Conservation (phyloP, 306 rosid species). For the Prunus davidiana region DNA sequence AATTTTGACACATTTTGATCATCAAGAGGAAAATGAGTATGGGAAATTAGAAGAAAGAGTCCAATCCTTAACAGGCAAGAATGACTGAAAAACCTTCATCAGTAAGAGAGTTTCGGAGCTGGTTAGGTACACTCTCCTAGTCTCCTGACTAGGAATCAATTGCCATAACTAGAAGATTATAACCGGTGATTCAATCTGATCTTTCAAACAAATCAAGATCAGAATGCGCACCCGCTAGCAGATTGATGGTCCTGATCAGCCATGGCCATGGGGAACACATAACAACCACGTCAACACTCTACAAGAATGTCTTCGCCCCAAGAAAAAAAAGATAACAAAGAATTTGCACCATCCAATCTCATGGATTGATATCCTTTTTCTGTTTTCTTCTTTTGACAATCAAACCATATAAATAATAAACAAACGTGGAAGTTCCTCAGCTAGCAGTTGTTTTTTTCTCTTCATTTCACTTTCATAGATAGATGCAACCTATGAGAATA, state of each 20-base stretch:
- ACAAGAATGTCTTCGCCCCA: no score
- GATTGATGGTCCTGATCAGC: neutral
- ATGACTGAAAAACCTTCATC: neutral
- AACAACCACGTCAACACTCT: neutral
- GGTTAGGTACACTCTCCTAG: neutral
- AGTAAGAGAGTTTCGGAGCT: neutral
- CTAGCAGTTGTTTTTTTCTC: neutral
- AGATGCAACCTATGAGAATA: neutral
- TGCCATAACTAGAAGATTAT: neutral
- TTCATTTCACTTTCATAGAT: neutral
- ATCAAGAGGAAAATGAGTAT: neutral
- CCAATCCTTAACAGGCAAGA: slow-evolving; percentile 3
- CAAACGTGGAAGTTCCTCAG: neutral
- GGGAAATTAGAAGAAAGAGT: neutral
- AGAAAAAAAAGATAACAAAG: no score
- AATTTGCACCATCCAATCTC: neutral
- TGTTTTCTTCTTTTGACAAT: neutral
- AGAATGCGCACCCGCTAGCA: neutral
- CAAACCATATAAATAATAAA: neutral
- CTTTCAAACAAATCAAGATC: neutral
- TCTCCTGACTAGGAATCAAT: neutral
- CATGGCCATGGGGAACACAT: neutral
- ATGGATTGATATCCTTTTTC: neutral
- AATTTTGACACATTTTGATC: neutral
- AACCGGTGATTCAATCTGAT: neutral